Base-by-base conservation (phyloP, 2,329 filamentous ascomycete genomes). In the Trichophyton mentagrophytes region DNA sequence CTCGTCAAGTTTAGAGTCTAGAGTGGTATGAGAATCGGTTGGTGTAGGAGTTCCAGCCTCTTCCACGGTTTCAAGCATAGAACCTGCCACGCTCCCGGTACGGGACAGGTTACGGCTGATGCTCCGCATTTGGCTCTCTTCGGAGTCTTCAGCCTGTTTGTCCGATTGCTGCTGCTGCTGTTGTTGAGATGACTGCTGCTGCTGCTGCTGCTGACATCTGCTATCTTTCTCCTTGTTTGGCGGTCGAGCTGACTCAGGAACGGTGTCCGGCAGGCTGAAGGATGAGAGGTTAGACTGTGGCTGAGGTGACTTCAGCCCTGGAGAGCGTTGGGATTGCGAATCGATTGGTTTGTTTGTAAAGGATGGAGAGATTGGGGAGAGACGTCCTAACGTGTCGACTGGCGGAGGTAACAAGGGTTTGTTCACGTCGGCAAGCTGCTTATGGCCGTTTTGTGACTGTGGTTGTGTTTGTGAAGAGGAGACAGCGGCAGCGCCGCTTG, bases 31-130 rank as follows among this genome's bases (percentile, higher is more conserved):
- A 72, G 27, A 40, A 17, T 73, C 70, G 49, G 68, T 76, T 13
- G 76, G 78, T 13, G 89, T 87, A 0, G 87, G 85, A 63, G 89
- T 82, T 74, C 89, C 93, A 60, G 87, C 85, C 78, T 96, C 92
- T 71, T 96, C 88, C 15, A 97, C 92, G 0, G 93, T 96, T 74
- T 95, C 92, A 61, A 96, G 77, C 56, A 83, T 83, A 57, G 85
- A 80, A 40, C 77, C 81, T 58, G 80, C 81, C 61, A 79, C 81
- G 69, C 79, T 84, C 59, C 80, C 78, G 62, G 80, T 82, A 65
- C 85, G 80, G 38, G 78, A 80, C 22, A 84, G 83, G 17, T 84
- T 83, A 69, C 80, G 77, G 75, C 82, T 53, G 66, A 51, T 44
- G 46, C 47, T 59, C 25, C 57, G 59, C 40, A 30, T 40, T 42